phyloP scores from a whole-genome alignment of 2,329 filamentous ascomycete genomes.

The Pseudomassariella vexata region DNA sequence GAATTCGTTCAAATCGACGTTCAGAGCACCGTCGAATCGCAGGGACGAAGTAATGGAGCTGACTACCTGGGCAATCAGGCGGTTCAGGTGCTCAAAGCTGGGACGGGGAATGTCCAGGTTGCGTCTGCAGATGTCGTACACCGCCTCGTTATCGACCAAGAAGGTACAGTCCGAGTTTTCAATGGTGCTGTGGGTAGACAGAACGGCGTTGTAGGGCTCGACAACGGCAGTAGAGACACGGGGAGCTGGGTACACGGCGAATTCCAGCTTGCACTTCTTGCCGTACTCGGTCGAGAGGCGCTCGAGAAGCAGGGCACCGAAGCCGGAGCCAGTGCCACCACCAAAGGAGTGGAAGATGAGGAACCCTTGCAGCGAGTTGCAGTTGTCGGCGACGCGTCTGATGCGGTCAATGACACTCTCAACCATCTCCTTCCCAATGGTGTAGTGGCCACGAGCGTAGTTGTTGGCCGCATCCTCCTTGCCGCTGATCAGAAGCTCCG shows the following conservation, averaged over 20 bases:
- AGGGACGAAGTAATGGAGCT: slow-evolving; percentile 69
- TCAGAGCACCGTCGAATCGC: slow-evolving; percentile 67
- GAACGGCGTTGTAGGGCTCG: slow-evolving; percentile 69
- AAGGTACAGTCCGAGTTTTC: slow-evolving; percentile 78
- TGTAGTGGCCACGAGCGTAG: slow-evolving; percentile 72
- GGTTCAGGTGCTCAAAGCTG: slow-evolving; percentile 66
- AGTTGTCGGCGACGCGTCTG: slow-evolving; percentile 67
- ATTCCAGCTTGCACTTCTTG: slow-evolving; percentile 75
- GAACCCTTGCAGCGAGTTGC: slow-evolving; percentile 67
- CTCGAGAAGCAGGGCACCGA: slow-evolving; percentile 66
- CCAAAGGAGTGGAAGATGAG: slow-evolving; percentile 72
- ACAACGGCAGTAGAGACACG: slow-evolving; percentile 66
- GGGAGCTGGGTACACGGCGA: slow-evolving; percentile 66
- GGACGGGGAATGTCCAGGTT: slow-evolving; percentile 66
- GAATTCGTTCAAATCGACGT: slow-evolving; percentile 73
- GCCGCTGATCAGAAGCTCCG: slow-evolving; percentile 65
- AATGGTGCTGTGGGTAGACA: slow-evolving; percentile 70
- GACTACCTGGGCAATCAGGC: slow-evolving; percentile 68
- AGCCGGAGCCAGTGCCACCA: slow-evolving; percentile 67
- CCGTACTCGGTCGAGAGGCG: slow-evolving; percentile 68
- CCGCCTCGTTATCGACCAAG: slow-evolving; percentile 69
- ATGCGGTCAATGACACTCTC: slow-evolving; percentile 65
- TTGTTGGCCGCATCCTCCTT: slow-evolving; percentile 76
- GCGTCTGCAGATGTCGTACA: slow-evolving; percentile 70
- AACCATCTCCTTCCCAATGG: slow-evolving; percentile 71